Evolutionary conservation across 331 rosid genomes (phyloP), one percentile per base, ranked within the genome.

Genomic region (Pyracantha coccinea): DNA sequence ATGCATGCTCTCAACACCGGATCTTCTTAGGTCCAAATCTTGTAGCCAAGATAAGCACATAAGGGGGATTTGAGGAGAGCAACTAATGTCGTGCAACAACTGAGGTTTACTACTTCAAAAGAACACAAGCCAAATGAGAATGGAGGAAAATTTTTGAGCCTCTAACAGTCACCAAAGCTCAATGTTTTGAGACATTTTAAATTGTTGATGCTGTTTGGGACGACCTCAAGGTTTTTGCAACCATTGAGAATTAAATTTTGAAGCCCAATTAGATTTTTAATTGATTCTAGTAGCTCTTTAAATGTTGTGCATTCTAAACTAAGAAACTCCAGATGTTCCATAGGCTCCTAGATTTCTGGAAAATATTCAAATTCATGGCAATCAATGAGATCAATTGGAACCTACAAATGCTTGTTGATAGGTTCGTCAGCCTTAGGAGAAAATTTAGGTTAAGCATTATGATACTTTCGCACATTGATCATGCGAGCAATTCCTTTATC

Each of bases 11-110:
- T 59, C 47, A 50, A 79, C 47, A 63, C 59, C 23, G 65, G 76
- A 77, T 70, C 68, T 81, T 19, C 58, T 66, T 8, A 84, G 76
- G 20, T 72, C 66, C 63, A 83, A 31, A n/a, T 27, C 32, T 5
- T 31, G 60, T 79, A 80, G 52, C 12, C 78, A 84, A 6, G 85
- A 45, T 59, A 80, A 55, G 66, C 72, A 41, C 41, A 69, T 75
- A 41, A 80, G n/a, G n/a, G 76, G 72, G 66, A 63, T 16, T 77
- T 75, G 41, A 75, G 61, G 61, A 41, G 14, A 50, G 27, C 65
- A 75, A 54, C 15, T 13, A 68, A 28, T 3, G 29, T 28, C 29
- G 29, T 28, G 29, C 29, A 28, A 3, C 29, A 28, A 28, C 29
- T 28, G 29, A 28, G 29, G 29, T 28, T 3, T 28, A 28, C 29